A percentile compares a stretch with the other conserved stretches of the same genome.
phyloP scores from a whole-genome alignment of 139 green algal genomes.

The Deuterostichococcus epilithicus region DNA sequence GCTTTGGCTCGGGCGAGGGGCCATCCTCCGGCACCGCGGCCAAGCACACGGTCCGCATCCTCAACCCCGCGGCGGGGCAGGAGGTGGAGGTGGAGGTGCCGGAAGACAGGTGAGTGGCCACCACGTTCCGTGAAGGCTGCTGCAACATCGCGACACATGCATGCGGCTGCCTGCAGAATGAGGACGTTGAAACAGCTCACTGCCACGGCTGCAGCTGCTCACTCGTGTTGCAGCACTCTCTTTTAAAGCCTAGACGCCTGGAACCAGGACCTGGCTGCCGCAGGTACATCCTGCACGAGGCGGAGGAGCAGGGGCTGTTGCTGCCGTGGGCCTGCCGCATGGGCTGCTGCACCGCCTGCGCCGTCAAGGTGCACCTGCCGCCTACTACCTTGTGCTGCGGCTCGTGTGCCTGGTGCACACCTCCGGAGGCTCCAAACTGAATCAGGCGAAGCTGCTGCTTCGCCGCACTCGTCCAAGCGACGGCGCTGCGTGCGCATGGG shows the following conservation, averaged over 20 bases:
- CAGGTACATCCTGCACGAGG: slow-evolving; percentile 93
- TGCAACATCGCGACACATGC: too few relatives aligned
- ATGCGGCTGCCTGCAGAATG: too few relatives aligned
- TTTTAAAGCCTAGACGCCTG: too few relatives aligned
- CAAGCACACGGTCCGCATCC: slow-evolving; percentile 75
- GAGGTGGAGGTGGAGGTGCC: slow-evolving; percentile 80
- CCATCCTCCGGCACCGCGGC: slow-evolving; percentile 33
- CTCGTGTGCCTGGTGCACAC: too few relatives aligned
- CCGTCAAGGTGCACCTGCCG: slow-evolving; percentile 51
- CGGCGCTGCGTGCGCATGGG: too few relatives aligned
- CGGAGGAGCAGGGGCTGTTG: slow-evolving; percentile 85
- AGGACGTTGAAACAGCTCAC: too few relatives aligned
- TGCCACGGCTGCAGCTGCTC: too few relatives aligned
- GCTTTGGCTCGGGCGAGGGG: slow-evolving; percentile 75
- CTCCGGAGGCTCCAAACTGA: too few relatives aligned
- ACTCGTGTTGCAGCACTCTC: not conserved
- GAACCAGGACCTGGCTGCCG: not conserved
- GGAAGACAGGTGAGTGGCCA: slow-evolving; percentile 68
- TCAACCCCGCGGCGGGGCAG: slow-evolving; percentile 66
- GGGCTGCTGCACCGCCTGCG: slow-evolving; percentile 96
- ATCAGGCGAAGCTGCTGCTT: too few relatives aligned
- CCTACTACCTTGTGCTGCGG: too few relatives aligned
- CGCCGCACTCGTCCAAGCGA: too few relatives aligned
- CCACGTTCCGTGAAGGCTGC: too few relatives aligned
- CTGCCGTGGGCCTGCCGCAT: slow-evolving; percentile 95